phyloP scores from a whole-genome alignment of 2,329 filamentous ascomycete species.

The Clonostachys chloroleuca region DNA sequence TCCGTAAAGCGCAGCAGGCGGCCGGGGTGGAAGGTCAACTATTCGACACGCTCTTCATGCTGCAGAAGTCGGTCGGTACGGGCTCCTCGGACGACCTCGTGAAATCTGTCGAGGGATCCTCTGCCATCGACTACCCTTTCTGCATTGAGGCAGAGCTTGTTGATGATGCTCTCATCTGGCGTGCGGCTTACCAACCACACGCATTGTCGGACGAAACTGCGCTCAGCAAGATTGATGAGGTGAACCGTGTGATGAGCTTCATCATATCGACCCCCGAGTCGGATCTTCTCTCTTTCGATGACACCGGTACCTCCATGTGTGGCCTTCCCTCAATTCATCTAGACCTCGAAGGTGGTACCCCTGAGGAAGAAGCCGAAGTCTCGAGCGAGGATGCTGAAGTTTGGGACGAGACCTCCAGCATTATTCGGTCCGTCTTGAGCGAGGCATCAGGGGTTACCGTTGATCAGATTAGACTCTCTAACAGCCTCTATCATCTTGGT shows the following conservation, averaged over 20 bases:
- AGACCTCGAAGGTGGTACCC: not conserved
- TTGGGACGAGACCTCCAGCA: conserved; percentile 27
- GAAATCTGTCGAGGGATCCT: conserved; percentile 56
- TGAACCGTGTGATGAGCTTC: conserved; percentile 55
- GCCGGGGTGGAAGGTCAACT: conserved; percentile 28
- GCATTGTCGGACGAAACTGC: conserved; percentile 43
- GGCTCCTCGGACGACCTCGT: conserved; percentile 36
- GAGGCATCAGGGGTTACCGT: conserved; percentile 57
- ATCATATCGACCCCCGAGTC: conserved; percentile 45
- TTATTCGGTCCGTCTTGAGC: conserved; percentile 43
- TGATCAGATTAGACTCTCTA: conserved; percentile 51
- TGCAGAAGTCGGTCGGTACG: conserved; percentile 32
- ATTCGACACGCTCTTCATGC: conserved; percentile 54
- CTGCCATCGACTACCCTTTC: conserved; percentile 75
- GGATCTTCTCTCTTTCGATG: conserved; percentile 49
- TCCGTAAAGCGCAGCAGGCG: conserved; percentile 60
- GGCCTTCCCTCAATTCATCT: conserved; percentile 38
- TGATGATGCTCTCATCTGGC: conserved; percentile 57
- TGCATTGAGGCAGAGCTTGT: conserved; percentile 75
- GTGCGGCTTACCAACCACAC: conserved; percentile 62
- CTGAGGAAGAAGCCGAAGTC: not conserved
- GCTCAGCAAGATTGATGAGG: conserved; percentile 43
- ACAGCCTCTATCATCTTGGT: conserved; percentile 77
- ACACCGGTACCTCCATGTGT: conserved; percentile 56
- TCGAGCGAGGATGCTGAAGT: not conserved